Base-by-base conservation (phyloP, 768 basidiomycete genomes). In the Termitomyces sp. region DNA sequence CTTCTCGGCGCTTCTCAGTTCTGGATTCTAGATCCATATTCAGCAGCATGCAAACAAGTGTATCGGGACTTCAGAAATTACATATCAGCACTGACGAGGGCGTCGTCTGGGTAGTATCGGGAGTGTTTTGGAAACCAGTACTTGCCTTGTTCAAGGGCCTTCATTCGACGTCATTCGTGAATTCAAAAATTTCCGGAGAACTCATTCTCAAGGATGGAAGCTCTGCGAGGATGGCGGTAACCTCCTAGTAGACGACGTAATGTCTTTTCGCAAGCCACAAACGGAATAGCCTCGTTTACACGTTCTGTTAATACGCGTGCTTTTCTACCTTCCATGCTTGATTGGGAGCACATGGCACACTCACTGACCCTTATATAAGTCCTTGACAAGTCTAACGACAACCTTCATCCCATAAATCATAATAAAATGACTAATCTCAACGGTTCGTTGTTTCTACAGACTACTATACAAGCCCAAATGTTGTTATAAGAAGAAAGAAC, bases 391-490 rank as follows among this genome's bases (percentile, higher is more conserved):
- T 32, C 32, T 1, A 7, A 3, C 32, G 32, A 32, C 32, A 6
- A 7, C n/a, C n/a, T n/a, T n/a, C n/a, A 35, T 13, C 6, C 7
- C 40, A n/a, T 33, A 1, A 3, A n/a, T n/a, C 18, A 2, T n/a
- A n/a, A 41, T n/a, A 38, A 40, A 7, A 40, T n/a, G 18, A 18
- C 38, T 7, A 41, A 52, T 28, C 5, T 36, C 33, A 52, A n/a
- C 26, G n/a, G 26, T 35, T 50, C 20, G n/a, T 41, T 26, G 26
- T 40, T 52, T n/a, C 52, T 52, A 52, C 52, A 52, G 0, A 41
- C 38, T 52, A 62, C 52, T 54, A 18, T 62, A 62, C 61, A 62
- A 56, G 58, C 61, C 52, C 61, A 51, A 54, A 44, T 50, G 35
- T 40, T 40, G 26, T 52, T n/a, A n/a, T 28, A 28, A 26, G 38